These are phyloP conservation scores for Crithidia expoeki DNA, from an alignment of 208 protist genomes.

Conservation along the genomic window DNA sequence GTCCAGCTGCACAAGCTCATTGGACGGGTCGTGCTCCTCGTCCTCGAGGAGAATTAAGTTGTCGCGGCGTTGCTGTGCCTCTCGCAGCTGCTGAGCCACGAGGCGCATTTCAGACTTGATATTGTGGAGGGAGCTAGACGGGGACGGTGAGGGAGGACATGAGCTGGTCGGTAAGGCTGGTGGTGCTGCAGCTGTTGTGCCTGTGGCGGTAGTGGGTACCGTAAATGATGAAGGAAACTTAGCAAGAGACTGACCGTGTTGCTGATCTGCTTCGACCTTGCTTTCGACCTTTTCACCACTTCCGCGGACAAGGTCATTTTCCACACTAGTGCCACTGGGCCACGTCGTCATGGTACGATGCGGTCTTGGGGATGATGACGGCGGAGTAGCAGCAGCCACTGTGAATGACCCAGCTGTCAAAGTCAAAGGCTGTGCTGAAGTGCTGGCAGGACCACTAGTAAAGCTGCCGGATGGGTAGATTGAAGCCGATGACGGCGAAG, in stretches of 20 bases:
- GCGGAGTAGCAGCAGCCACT: not conserved
- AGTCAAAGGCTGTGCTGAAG: not conserved
- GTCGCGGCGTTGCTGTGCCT: slow-evolving; percentile 62
- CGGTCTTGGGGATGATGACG: not conserved
- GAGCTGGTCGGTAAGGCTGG: not conserved
- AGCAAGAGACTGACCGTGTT: not conserved
- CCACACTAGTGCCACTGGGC: too few species aligned
- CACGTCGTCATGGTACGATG: slow-evolving; percentile 12
- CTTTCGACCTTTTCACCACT: too few species aligned
- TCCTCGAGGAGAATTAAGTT: slow-evolving; percentile 75
- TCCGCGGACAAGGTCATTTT: too few species aligned
- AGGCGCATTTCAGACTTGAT: slow-evolving; percentile 56
- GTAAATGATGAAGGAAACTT: not conserved
- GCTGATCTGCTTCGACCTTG: not conserved
- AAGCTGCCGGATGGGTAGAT: not conserved
- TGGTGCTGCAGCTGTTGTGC: not conserved
- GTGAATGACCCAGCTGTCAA: not conserved
- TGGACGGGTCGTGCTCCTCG: slow-evolving; percentile 63
- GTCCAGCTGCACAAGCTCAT: slow-evolving; percentile 48
- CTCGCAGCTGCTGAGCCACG: slow-evolving; percentile 49
- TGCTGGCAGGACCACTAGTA: not conserved
- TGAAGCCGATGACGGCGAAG: not conserved
- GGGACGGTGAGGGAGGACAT: slow-evolving; percentile 1
- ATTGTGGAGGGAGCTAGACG: slow-evolving; percentile 29
- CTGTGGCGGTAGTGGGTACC: not conserved